Base-by-base conservation (phyloP, 2,329 filamentous ascomycete genomes). In the Paramyrothecium sp. region DNA sequence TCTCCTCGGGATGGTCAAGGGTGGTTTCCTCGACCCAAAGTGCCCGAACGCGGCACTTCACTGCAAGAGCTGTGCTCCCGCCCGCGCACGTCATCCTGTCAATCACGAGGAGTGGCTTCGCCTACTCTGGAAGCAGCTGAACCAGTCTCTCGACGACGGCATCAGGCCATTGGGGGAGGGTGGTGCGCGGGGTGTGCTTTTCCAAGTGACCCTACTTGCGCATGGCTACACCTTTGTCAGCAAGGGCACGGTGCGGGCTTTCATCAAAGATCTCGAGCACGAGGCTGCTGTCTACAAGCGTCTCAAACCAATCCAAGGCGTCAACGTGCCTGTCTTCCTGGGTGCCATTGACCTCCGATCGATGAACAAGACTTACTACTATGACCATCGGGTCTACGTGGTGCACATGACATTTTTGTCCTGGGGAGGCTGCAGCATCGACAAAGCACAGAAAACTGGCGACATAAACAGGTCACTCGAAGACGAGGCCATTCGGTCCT, bases 171-270 rank as follows among this genome's bases (percentile, higher is more conserved):
- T n/a, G n/a, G n/a, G n/a, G n/a, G n/a, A n/a, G n/a, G n/a, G n/a
- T n/a, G n/a, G n/a, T n/a, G n/a, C n/a, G n/a, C n/a, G n/a, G 73
- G 71, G 75, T 17, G 73, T 71, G 4, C 62, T 79, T 7, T 80
- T 81, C 60, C 65, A 70, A 55, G 63, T 80, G 3, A 75, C 71
- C 10, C 67, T 81, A 44, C 61, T 73, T 22, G 64, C 58, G 2
- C 71, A 78, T 59, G n/a, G n/a, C n/a, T n/a, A n/a, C n/a, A n/a
- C n/a, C n/a, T n/a, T n/a, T n/a, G n/a, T n/a, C n/a, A n/a, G 70
- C 53, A 81, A 81, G 61, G 72, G 72, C 21, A 78, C 70, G 1
- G 65, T 73, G 2, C 23, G 17, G 21, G 67, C 58, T 19, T 75
- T 74, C 20, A 58, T 72, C 33, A 17, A 48, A 5, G 66, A 73